Conservation (phyloP, 2,329 filamentous ascomycete species). For the Fusarium aywerte region DNA sequence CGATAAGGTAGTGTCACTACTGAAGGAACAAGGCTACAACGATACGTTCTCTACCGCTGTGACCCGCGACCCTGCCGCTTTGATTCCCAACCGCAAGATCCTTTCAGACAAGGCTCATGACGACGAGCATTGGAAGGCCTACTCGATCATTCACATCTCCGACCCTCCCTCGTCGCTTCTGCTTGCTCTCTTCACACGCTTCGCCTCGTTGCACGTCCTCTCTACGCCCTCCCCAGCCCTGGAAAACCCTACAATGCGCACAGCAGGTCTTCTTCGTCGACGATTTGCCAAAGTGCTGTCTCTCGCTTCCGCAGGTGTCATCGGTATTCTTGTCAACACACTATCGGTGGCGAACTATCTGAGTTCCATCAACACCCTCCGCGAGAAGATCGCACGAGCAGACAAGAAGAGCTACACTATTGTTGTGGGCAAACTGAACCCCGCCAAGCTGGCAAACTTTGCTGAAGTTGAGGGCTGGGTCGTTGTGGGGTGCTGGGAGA, state of each 20-base stretch:
- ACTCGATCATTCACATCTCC: slow-evolving; percentile 86
- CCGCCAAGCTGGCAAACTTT: slow-evolving; percentile 96
- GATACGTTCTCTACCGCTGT: slow-evolving; percentile 76
- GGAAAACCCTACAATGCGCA: slow-evolving; percentile 57
- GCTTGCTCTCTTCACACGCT: slow-evolving; percentile 85
- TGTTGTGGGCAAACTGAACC: slow-evolving; percentile 95
- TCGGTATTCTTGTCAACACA: slow-evolving; percentile 96
- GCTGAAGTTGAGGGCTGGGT: slow-evolving; percentile 96
- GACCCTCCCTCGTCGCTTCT: slow-evolving; percentile 84
- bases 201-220: slow-evolving; percentile 82
- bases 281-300: slow-evolving; percentile 88
- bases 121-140: slow-evolving; percentile 66
- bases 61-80: slow-evolving; percentile 79
- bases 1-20: slow-evolving; percentile 61
- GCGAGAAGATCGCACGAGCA: slow-evolving; percentile 75
- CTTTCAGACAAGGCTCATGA: slow-evolving; percentile 55
- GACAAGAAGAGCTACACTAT: slow-evolving; percentile 97
- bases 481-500: slow-evolving; percentile 98
- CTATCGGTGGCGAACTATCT: slow-evolving; percentile 93
- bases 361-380: slow-evolving; percentile 78
- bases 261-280: slow-evolving; percentile 73
- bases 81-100: slow-evolving; percentile 85
- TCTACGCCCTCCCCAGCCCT: slow-evolving; percentile 70
- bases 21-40: slow-evolving; percentile 74
- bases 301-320: slow-evolving; percentile 82